Base-by-base conservation (phyloP, 371 early-diverging fungal genomes). In the Gilbertella persicaria region DNA sequence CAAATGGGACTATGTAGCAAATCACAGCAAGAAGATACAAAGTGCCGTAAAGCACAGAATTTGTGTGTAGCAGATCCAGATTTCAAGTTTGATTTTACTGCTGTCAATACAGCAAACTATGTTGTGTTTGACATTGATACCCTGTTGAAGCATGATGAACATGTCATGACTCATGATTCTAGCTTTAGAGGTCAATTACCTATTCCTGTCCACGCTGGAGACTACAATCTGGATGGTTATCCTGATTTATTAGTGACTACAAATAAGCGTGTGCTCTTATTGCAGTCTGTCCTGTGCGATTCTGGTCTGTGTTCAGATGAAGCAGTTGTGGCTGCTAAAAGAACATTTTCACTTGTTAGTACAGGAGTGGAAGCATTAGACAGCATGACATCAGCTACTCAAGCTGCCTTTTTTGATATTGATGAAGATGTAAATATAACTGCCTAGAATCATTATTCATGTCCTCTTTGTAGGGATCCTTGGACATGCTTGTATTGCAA, bases 211-310 rank as follows among this genome's bases (percentile, higher is more conserved):
- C 74, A 78, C 25, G 43, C 66, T 51, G 95, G 92, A 13, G 97
- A 97, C 55, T 88, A 86, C 47, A 90, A 95, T 55, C 69, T 91
- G 54, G 97, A 97, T 68, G 95, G 96, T 8, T 95, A 91, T 64
- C 94, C 96, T 0, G 97, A 97, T 69, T 45, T 85, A 5, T 55
- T 96, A 20, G 76, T 95, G 0, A 81, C 86, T 3, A 73, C 73
- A 6, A 67, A 39, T 25, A 59, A 73, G 13, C 56, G 71, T 16
- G 79, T 83, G 0, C 57, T 84, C 0, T 57, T 93, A 1, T 57
- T 89, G 8, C 72, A 80, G 42, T 88, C 88, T 5, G 69, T 79
- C 0, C 66, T 83, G 9, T 91, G 92, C 50, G 73, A 67, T 6
- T 37, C 44, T 0, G 45, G 53, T 1, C 14, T 58, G 1, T 91